Conservation (phyloP, 768 basidiomycete genomes). For the Leucocoprinus sp. region DNA sequence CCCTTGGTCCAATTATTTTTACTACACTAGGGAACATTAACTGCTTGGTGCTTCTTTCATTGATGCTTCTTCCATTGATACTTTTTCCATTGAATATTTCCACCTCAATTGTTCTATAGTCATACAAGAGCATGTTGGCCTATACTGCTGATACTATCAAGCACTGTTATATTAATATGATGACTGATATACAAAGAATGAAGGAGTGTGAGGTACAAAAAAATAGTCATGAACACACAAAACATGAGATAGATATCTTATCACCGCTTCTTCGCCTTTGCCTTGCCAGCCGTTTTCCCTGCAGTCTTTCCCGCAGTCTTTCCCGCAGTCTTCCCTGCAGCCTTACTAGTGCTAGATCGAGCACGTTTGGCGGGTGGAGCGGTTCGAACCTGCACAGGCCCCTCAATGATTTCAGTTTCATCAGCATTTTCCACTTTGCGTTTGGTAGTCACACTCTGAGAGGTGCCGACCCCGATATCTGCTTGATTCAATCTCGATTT, state of each 20-base stretch:
- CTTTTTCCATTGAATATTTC: background rate
- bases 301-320: constrained; percentile 12
- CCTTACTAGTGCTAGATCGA: constrained; percentile 19
- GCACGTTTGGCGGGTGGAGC: constrained; percentile 23
- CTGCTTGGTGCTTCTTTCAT: background rate
- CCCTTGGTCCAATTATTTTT: constrained; percentile 47
- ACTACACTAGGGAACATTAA: constrained; percentile 27
- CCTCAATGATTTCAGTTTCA: constrained; percentile 47
- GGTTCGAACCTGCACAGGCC: constrained; percentile 23
- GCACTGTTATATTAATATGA: background rate
- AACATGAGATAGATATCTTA: background rate
- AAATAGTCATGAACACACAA: background rate
- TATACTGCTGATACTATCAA: constrained; percentile 6
- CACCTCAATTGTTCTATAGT: background rate
- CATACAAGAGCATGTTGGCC: background rate
- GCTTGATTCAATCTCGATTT: constrained; percentile 35
- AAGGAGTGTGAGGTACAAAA: background rate
- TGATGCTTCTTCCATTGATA: background rate
- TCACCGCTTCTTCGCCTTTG: constrained; percentile 23
- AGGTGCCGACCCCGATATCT: constrained; percentile 32
- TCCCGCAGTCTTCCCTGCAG: constrained; percentile 14
- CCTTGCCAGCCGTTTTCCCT: constrained; percentile 18
- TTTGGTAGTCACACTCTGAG: constrained; percentile 29
- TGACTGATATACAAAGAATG: background rate
- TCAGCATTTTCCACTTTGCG: constrained; percentile 40